Conservation (phyloP, 164 flowering plant species). For the Nymphaea thermarum region DNA sequence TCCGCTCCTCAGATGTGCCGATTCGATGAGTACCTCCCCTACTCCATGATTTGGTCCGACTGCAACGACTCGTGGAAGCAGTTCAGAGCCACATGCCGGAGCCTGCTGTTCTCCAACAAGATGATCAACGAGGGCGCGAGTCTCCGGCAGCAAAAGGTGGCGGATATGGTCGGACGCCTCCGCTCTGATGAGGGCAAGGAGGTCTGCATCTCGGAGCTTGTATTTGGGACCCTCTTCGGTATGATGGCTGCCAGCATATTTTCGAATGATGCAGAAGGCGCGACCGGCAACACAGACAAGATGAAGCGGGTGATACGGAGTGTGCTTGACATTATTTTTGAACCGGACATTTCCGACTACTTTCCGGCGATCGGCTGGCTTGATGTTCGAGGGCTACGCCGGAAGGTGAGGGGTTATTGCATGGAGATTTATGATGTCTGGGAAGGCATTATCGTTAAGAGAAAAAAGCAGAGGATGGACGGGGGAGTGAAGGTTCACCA, state of each 20-base stretch:
- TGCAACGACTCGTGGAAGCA: conserved; percentile 27
- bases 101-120: conserved; percentile 22
- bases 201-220: conserved; percentile 13
- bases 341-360: conserved; percentile 3
- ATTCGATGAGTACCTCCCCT: conserved; percentile 1
- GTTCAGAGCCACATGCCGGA: conserved; percentile 21
- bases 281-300: neutral
- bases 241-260: conserved; percentile 13
- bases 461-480: neutral
- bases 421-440: conserved; percentile 6
- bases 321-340: conserved; percentile 10
- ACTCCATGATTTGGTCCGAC: conserved; percentile 16
- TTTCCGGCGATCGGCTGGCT: conserved; percentile 2
- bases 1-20: conserved; percentile 11
- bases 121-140: conserved; percentile 19
- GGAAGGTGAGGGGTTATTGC: neutral
- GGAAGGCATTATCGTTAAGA: conserved; percentile 12
- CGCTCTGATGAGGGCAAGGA: conserved; percentile 7
- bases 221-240: conserved; percentile 14
- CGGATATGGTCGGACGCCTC: conserved; percentile 13
- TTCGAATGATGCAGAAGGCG: conserved; percentile 8
- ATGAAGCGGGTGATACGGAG: conserved; percentile 19
- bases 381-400: conserved; percentile 8
- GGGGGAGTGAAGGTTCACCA: neutral
- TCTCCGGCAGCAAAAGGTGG: conserved; percentile 17